Conservation (phyloP, 1,284 basidiomycete genomes). For the Pterula multifida region DNA sequence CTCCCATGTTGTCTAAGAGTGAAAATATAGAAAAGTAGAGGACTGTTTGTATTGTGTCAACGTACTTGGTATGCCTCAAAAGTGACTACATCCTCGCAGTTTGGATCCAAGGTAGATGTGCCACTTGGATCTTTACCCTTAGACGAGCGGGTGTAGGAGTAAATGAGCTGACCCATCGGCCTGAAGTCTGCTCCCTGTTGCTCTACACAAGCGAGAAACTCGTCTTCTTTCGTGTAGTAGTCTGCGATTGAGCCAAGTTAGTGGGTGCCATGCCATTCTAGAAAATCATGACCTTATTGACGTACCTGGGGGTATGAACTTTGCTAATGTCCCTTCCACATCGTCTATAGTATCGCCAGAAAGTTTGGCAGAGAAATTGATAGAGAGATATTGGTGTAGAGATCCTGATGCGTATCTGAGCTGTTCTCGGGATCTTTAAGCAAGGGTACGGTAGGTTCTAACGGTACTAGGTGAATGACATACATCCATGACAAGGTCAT, state of each 20-base stretch:
- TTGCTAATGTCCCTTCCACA: conserved; percentile 65
- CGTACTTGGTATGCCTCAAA: conserved; percentile 84
- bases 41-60: conserved; percentile 9
- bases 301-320: conserved; percentile 71
- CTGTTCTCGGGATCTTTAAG: conserved; percentile 16
- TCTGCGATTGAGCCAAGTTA: conserved; percentile 23
- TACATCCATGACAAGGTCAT: conserved; percentile 73
- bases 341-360: conserved; percentile 79
- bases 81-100: conserved; percentile 48
- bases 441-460: conserved; percentile 2
- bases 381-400: conserved; percentile 63
- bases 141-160: conserved; percentile 56
- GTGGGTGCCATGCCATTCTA: background rate
- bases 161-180: conserved; percentile 68
- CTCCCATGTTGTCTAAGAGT: conserved; percentile 62
- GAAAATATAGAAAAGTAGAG: conserved; percentile 6
- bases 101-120: conserved; percentile 28
- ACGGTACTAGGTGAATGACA: conserved; percentile 16
- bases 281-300: background rate
- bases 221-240: conserved; percentile 52
- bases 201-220: conserved; percentile 61
- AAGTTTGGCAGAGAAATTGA: conserved; percentile 59
- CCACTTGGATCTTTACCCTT: conserved; percentile 40
- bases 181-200: conserved; percentile 63
- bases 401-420: conserved; percentile 84